phyloP scores from a whole-genome alignment of 768 basidiomycete genomes.

The Phanerodontia chrysosporium region DNA sequence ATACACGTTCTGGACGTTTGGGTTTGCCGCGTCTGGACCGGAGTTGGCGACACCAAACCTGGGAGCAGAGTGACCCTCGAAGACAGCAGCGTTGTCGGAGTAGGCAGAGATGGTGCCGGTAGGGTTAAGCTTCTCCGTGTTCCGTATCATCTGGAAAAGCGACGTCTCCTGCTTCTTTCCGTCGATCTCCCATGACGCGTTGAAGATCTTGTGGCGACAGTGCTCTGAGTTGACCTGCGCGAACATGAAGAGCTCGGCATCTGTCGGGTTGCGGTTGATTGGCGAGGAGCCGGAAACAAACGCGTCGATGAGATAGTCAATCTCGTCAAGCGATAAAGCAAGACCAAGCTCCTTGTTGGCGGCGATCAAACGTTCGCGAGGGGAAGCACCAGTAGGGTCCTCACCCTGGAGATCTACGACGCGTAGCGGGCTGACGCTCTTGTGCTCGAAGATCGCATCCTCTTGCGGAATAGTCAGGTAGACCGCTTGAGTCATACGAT shows the following conservation, averaged over 20 bases:
- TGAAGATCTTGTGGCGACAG: slow-evolving; percentile 99
- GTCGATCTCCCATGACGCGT: slow-evolving; percentile 93
- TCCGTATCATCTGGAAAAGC: slow-evolving; percentile 95
- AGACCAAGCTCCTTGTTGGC: slow-evolving; percentile 88
- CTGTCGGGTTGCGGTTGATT: slow-evolving; percentile 83
- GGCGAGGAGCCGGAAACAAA: slow-evolving; percentile 70
- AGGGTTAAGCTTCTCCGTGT: slow-evolving; percentile 78
- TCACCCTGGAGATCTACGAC: slow-evolving; percentile 55
- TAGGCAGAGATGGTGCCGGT: slow-evolving; percentile 92
- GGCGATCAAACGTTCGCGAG: slow-evolving; percentile 58
- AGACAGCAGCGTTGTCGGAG: slow-evolving; percentile 95
- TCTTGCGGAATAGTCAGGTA: slow-evolving; percentile 56
- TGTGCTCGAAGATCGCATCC: slow-evolving; percentile 53
- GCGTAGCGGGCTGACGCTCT: slow-evolving; percentile 61
- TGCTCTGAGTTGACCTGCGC: slow-evolving; percentile 99
- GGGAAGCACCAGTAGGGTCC: slow-evolving; percentile 30
- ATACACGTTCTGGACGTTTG: slow-evolving; percentile 40
- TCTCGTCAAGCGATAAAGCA: slow-evolving; percentile 85
- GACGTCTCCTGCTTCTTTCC: slow-evolving; percentile 58
- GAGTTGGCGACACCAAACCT: slow-evolving; percentile 59
- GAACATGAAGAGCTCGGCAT: slow-evolving; percentile 99
- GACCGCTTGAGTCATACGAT: slow-evolving; percentile 94
- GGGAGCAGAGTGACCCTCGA: slow-evolving; percentile 71
- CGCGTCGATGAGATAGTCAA: slow-evolving; percentile 86
- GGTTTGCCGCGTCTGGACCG: slow-evolving; percentile 18